phyloP scores from a whole-genome alignment of 148 eudicot species.

The Nepenthes mirabilis region DNA sequence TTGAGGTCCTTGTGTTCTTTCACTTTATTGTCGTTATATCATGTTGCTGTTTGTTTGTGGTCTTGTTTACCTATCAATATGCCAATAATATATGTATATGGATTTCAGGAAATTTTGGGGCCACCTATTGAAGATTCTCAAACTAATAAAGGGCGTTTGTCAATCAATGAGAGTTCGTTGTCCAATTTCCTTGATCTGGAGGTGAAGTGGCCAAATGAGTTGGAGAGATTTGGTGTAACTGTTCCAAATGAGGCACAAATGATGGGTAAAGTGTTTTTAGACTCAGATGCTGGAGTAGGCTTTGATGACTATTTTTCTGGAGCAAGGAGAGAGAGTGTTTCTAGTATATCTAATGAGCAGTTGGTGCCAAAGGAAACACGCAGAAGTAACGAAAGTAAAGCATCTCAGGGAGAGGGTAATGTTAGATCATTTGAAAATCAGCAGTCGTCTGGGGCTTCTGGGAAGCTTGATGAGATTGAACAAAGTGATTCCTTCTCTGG shows the following conservation, averaged over 20 bases:
- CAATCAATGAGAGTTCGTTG: constrained; percentile 28
- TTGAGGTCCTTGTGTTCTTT: too few species aligned
- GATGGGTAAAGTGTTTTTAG: constrained; percentile 21
- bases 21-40: too few species aligned
- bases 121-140: constrained; percentile 24
- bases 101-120: constrained; percentile 54
- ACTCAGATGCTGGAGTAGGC: constrained; percentile 37
- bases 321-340: constrained; percentile 12
- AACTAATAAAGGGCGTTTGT: constrained; percentile 26
- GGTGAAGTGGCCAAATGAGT: constrained; percentile 59
- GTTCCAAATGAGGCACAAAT: constrained; percentile 14
- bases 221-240: constrained; percentile 24
- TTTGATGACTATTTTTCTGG: constrained; percentile 34
- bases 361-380: constrained; percentile 9
- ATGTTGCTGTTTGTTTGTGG: too few species aligned
- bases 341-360: constrained; percentile 17
- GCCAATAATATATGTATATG: too few species aligned
- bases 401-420: constrained; percentile 23
- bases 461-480: constrained; percentile 18
- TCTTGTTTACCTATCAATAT: too few species aligned
- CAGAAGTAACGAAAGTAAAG: constrained; percentile 14
- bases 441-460: constrained; percentile 17
- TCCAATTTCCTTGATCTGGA: constrained; percentile 58
- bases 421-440: constrained; percentile 26
- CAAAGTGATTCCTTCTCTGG: constrained; percentile 31